Conservation (phyloP, 192 early-diverging fungal species). For the Backusella liffmaniae region DNA sequence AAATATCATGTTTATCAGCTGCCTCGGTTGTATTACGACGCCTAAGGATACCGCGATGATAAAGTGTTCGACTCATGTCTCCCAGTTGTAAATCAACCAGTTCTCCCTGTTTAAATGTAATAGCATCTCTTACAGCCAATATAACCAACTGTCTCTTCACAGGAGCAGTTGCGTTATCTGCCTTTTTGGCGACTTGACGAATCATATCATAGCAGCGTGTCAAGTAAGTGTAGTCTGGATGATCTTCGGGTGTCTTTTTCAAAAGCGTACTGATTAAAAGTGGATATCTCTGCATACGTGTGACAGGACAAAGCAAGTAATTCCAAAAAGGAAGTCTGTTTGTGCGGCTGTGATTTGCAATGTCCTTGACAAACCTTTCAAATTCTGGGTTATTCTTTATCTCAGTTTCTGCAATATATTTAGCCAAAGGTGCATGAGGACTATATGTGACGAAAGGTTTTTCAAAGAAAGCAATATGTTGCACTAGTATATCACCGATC, state of each 20-base stretch:
- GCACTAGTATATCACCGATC: conserved; percentile 84
- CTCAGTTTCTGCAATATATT: conserved; percentile 79
- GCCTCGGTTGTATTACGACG: conserved; percentile 40
- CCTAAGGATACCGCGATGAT: conserved; percentile 79
- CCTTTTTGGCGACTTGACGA: not conserved
- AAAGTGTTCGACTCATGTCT: conserved; percentile 66
- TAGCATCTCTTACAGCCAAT: conserved; percentile 18
- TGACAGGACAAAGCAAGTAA: conserved; percentile 73
- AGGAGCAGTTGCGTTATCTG: not conserved
- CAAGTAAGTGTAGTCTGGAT: conserved; percentile 75
- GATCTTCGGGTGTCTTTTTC: conserved; percentile 77
- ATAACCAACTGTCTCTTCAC: conserved; percentile 17
- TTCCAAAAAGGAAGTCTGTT: conserved; percentile 29
- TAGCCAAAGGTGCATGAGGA: conserved; percentile 77
- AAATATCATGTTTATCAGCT: conserved; percentile 62
- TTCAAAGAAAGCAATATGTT: conserved; percentile 68
- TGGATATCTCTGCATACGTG: conserved; percentile 85
- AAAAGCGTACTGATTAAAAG: conserved; percentile 81
- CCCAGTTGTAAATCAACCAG: conserved; percentile 69
- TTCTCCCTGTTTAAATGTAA: conserved; percentile 36
- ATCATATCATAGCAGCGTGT: conserved; percentile 21
- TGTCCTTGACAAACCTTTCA: conserved; percentile 66
- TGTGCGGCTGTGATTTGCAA: conserved; percentile 15
- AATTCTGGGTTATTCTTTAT: conserved; percentile 63
- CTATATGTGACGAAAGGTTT: conserved; percentile 79